phyloP scores from a whole-genome alignment of 2,329 filamentous ascomycete species.

The Davidsoniella virescens region DNA sequence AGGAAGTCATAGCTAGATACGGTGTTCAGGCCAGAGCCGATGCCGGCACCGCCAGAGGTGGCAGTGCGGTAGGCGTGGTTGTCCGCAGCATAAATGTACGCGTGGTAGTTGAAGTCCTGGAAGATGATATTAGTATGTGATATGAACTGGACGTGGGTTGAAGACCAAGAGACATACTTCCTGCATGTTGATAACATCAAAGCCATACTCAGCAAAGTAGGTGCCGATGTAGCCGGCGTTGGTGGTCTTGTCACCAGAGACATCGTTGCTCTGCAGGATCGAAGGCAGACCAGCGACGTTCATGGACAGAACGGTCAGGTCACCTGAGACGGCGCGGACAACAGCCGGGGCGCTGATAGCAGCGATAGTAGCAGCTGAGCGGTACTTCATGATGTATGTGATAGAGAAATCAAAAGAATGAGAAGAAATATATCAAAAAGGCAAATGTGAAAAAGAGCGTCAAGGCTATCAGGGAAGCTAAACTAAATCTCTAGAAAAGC shows the following conservation, averaged over 20 bases:
- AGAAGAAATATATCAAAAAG: background rate
- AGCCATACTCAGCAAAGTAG: conserved; percentile 38
- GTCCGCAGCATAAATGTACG: conserved; percentile 43
- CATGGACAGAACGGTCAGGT: conserved; percentile 37
- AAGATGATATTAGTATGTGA: background rate
- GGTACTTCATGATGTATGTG: conserved; percentile 11
- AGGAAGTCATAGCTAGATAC: conserved; percentile 42
- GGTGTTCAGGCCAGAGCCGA: conserved; percentile 50
- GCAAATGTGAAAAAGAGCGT: background rate
- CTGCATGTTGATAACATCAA: conserved; percentile 48
- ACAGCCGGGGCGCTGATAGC: conserved; percentile 8
- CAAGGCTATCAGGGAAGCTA: too few species aligned
- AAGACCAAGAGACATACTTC: conserved; percentile 26
- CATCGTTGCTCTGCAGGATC: conserved; percentile 40
- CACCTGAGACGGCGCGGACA: conserved; percentile 16
- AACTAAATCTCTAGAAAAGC: background rate
- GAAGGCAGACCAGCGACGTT: conserved; percentile 45
- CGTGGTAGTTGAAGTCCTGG: conserved; percentile 50
- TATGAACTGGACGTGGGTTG: background rate
- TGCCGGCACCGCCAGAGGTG: conserved; percentile 46
- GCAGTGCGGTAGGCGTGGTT: conserved; percentile 43
- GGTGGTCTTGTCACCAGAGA: conserved; percentile 42
- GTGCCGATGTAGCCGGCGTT: conserved; percentile 41
- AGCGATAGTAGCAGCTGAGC: conserved; percentile 3
- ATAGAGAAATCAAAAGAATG: conserved; percentile 2